These are phyloP conservation scores for Amauroascus niger DNA, from an alignment of 2,329 filamentous ascomycete species.

Conservation along the genomic window DNA sequence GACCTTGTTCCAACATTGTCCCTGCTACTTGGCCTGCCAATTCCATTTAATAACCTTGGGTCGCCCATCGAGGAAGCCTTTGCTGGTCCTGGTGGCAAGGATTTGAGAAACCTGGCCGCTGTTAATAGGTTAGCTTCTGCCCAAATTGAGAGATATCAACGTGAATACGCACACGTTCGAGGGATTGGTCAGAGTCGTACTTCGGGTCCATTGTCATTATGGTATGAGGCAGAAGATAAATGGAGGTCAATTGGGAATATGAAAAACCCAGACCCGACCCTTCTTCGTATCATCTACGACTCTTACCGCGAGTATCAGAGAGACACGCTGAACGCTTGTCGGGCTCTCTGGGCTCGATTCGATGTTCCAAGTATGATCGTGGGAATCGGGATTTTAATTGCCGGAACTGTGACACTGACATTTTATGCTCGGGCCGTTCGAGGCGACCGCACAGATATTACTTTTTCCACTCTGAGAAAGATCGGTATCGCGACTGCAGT, in stretches of 20 bases:
- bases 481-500: constrained; percentile 42
- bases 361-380: constrained; percentile 76
- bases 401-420: constrained; percentile 58
- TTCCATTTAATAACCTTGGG: constrained; percentile 93
- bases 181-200: constrained; percentile 55
- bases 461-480: constrained; percentile 43
- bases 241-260: constrained; percentile 41
- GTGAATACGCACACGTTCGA: constrained; percentile 65
- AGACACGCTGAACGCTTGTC: constrained; percentile 68
- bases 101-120: constrained; percentile 66
- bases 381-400: constrained; percentile 61
- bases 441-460: constrained; percentile 46
- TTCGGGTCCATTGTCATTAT: constrained; percentile 49
- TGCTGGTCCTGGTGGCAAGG: constrained; percentile 50
- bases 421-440: constrained; percentile 58
- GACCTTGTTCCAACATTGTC: constrained; percentile 89
- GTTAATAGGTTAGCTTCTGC: constrained; percentile 70
- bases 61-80: constrained; percentile 92
- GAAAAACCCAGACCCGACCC: constrained; percentile 29
- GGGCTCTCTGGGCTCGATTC: constrained; percentile 82
- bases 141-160: constrained; percentile 82
- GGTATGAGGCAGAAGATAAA: constrained; percentile 49
- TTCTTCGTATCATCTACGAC: constrained; percentile 39
- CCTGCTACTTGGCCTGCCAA: constrained; percentile 77
- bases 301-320: constrained; percentile 65